phyloP scores from a whole-genome alignment of 306 rosid species.

The Vigna trinervia region DNA sequence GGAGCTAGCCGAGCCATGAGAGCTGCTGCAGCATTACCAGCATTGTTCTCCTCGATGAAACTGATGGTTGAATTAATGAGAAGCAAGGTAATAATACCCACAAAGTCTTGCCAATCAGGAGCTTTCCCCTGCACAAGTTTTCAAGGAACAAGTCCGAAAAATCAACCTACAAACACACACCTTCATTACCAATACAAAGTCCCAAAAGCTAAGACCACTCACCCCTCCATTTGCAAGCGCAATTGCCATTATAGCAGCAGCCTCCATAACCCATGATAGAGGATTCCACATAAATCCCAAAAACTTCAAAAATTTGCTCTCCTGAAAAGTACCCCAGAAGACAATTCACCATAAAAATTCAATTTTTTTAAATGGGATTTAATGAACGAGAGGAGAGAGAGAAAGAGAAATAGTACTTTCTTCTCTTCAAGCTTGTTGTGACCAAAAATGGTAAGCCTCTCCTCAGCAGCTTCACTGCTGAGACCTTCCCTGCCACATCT shows the following conservation, averaged over 20 bases:
- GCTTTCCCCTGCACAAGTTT: conserved; percentile 72
- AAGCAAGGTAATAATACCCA: conserved; percentile 92
- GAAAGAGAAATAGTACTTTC: conserved; percentile 46
- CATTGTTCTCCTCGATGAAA: conserved; percentile 98
- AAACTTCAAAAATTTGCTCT: conserved; percentile 85
- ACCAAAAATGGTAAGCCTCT: conserved; percentile 82
- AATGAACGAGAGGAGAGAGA: neutral
- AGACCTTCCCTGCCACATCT: conserved; percentile 97
- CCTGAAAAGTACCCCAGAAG: conserved; percentile 64
- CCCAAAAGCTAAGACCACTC: conserved; percentile 40
- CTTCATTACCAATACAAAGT: conserved; percentile 22
- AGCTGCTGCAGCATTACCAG: conserved; percentile 98
- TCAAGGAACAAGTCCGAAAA: conserved; percentile 29
- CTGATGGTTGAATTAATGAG: conserved; percentile 94
- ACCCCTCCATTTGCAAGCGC: conserved; percentile 99
- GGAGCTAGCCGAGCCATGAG: conserved; percentile 99
- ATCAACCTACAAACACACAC: conserved; percentile 21
- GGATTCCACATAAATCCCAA: conserved; percentile 99
- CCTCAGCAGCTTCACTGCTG: conserved; percentile 85
- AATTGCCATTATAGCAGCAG: conserved; percentile 99
- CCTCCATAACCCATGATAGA: conserved; percentile 99
- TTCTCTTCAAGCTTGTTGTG: conserved; percentile 98
- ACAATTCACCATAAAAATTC: conserved; percentile 29
- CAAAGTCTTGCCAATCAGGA: conserved; percentile 99
- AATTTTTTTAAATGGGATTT: neutral